phyloP scores from a whole-genome alignment of 2,329 filamentous ascomycete species.

The Penicillium nordicum region DNA sequence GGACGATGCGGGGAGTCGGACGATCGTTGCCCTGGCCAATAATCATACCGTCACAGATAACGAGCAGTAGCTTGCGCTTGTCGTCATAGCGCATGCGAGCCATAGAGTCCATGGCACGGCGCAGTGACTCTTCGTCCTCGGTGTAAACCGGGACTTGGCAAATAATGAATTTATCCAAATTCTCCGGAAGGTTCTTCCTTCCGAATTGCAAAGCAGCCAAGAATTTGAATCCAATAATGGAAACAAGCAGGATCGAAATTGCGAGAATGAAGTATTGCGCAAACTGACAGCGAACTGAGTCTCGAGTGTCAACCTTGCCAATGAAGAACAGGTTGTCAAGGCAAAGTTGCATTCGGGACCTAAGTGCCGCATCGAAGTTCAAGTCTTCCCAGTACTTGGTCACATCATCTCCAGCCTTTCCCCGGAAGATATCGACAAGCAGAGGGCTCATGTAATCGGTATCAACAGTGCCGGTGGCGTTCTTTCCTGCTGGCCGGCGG shows the following conservation, averaged over 20 bases:
- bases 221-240: constrained; percentile 92
- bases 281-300: constrained; percentile 79
- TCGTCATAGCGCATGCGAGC: constrained; percentile 93
- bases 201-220: constrained; percentile 93
- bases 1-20: constrained; percentile 93
- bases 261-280: constrained; percentile 84
- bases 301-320: constrained; percentile 85
- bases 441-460: constrained; percentile 76
- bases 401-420: constrained; percentile 72
- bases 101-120: constrained; percentile 93
- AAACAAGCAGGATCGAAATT: constrained; percentile 74
- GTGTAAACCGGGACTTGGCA: constrained; percentile 97
- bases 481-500: constrained; percentile 53
- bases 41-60: constrained; percentile 96
- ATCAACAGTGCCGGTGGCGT: constrained; percentile 50
- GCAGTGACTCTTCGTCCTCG: constrained; percentile 94
- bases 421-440: constrained; percentile 73
- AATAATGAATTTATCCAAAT: constrained; percentile 97
- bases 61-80: constrained; percentile 93
- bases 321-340: constrained; percentile 94
- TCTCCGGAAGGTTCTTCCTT: constrained; percentile 85
- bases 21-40: constrained; percentile 94
- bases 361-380: constrained; percentile 54
- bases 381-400: constrained; percentile 78
- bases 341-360: constrained; percentile 71